Base-by-base conservation (phyloP, 2,329 filamentous ascomycete species). In the Paracorniculantispora psalliotae region DNA sequence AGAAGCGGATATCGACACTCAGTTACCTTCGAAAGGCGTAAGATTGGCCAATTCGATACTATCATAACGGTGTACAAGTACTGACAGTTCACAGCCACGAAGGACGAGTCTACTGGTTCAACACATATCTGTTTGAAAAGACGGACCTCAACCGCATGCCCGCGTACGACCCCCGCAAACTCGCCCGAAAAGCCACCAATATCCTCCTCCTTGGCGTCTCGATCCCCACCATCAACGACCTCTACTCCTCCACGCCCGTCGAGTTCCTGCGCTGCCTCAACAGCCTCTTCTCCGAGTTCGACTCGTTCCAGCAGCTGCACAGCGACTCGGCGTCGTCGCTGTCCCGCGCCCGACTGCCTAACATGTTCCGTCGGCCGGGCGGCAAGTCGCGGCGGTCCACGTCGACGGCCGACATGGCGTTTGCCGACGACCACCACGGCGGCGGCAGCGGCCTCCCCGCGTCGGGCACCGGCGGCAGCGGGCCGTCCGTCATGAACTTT, bases 71-170 rank as follows among this genome's bases (percentile, higher is more conserved):
- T 15, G 8, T 12, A 8, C 35, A 56, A 63, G 49, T 15, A 8
- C 25, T 58, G 21, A 64, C 59, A 46, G 17, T 6, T 1, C 15
- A 51, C 44, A 96, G 91, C 28, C 92, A 99, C 70, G 92, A 97
- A 75, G 92, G 93, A 61, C 87, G 91, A 60, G 87, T 96, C 44
- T 97, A 96, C 78, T 97, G 94, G 92, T 97, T 97, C 80, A 97
- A 97, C 75, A 97, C 94, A 0, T 85, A 96, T 61, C 89, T 96
- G 69, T 96, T 96, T 74, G 90, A 92, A 64, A 89, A 91, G 67
- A 74, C 84, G 30, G 91, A 96, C 72, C 81, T 97, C 35, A 78
- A 83, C 54, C 87, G 88, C 68, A 88, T 97, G 78, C 87, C 93
- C 48, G 96, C 91, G 70, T 93, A 96, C 70, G 90, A 96, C 61